These are phyloP conservation scores for Diphasiastrum complanatum DNA, from an alignment of 83 land plant genomes.

Conservation along the genomic window DNA sequence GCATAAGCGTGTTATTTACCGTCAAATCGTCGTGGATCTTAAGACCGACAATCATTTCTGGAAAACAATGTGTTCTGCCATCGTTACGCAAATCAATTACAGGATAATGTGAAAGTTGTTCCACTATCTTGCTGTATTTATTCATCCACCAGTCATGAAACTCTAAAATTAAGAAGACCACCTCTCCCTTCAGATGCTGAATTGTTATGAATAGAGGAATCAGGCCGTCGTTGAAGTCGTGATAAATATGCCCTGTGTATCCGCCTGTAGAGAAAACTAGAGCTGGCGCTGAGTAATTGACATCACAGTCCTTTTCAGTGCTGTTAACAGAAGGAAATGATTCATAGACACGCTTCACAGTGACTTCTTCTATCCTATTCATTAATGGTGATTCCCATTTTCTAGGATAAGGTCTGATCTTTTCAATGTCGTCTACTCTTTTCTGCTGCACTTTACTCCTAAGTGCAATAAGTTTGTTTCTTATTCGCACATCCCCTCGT, in stretches of 20 bases:
- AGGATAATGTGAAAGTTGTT: conserved; percentile 48
- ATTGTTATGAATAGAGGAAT: conserved; percentile 70
- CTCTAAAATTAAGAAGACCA: conserved; percentile 66
- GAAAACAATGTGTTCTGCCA: conserved; percentile 59
- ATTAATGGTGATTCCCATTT: conserved; percentile 29
- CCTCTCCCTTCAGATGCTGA: conserved; percentile 52
- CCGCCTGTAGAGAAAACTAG: conserved; percentile 80
- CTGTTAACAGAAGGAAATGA: background rate
- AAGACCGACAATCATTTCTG: conserved; percentile 61
- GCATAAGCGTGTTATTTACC: conserved; percentile 49
- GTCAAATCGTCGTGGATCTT: conserved; percentile 75
- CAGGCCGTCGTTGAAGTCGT: conserved; percentile 83
- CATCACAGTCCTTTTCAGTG: conserved; percentile 38
- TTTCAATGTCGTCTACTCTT: background rate
- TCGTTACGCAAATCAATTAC: conserved; percentile 46
- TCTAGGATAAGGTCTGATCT: conserved; percentile 27
- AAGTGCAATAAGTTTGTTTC: background rate
- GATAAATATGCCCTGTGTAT: conserved; percentile 81
- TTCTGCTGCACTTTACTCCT: background rate
- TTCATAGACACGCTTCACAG: conserved; percentile 19
- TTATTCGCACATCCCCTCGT: conserved; percentile 57
- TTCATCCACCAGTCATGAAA: conserved; percentile 78
- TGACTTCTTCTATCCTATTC: conserved; percentile 38
- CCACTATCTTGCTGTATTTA: conserved; percentile 56
- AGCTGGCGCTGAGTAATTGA: conserved; percentile 58